Conservation (phyloP, 306 rosid species). For the Canavalia gladiata region DNA sequence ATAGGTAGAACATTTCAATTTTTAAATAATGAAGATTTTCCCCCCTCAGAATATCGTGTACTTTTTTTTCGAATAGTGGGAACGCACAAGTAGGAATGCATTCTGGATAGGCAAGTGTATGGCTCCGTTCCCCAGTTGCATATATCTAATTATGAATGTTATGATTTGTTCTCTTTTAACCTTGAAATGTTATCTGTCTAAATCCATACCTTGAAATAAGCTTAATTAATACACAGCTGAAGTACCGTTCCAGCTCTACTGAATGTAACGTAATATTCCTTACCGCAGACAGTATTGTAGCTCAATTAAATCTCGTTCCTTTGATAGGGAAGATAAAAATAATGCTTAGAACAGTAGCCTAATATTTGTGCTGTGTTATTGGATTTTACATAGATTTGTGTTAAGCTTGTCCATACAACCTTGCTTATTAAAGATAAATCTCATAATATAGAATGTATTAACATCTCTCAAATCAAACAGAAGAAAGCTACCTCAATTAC, state of each 20-base stretch:
- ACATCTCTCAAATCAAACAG: background rate
- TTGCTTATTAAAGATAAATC: background rate
- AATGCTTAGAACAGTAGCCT: background rate
- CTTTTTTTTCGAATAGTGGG: background rate
- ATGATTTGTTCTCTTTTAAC: too few species aligned
- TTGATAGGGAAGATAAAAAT: background rate
- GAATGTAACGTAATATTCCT: background rate
- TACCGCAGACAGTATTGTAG: background rate
- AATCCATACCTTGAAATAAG: background rate
- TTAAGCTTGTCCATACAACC: background rate
- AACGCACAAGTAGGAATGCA: too few species aligned
- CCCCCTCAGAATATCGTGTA: background rate
- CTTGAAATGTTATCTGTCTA: too few species aligned
- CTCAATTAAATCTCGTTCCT: constrained; percentile 1
- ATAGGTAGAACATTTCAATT: constrained; percentile 27
- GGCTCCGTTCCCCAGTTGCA: too few species aligned
- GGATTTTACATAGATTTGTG: constrained; percentile 16
- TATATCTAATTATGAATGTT: too few species aligned
- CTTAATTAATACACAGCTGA: background rate
- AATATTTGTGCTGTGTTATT: background rate
- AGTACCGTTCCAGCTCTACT: background rate
- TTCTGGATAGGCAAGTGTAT: too few species aligned
- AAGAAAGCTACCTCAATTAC: background rate
- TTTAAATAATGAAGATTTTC: background rate
- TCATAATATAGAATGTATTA: background rate